These are phyloP conservation scores for Didymella pomorum DNA, from an alignment of 2,329 filamentous ascomycete species.

Conservation along the genomic window DNA sequence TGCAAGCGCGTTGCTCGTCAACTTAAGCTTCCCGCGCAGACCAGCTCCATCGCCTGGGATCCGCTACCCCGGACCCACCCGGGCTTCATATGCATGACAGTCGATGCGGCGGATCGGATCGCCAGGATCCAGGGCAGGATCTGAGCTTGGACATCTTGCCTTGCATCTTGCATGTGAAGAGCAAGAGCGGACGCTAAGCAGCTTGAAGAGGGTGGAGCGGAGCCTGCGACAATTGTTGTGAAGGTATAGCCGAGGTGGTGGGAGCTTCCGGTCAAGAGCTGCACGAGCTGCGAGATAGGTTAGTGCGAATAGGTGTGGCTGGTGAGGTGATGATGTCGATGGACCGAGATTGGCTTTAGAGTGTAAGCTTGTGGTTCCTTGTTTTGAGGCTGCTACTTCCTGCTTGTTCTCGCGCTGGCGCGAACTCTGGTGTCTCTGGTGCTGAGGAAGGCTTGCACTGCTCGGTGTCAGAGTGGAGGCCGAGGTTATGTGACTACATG, in stretches of 20 bases:
- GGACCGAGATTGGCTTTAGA: background rate
- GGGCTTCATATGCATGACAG: constrained; percentile 22
- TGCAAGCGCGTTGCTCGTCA: background rate
- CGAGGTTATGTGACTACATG: constrained; percentile 9
- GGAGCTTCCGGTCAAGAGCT: background rate
- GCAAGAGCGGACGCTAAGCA: background rate
- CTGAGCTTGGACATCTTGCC: constrained; percentile 2
- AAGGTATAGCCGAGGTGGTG: constrained; percentile 12
- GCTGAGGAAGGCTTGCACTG: background rate
- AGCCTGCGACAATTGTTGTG: background rate
- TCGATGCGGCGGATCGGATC: constrained; percentile 23
- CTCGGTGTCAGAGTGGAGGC: constrained; percentile 1
- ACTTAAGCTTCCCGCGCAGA: background rate
- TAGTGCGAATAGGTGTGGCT: constrained; percentile 7
- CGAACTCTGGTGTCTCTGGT: too few relatives aligned
- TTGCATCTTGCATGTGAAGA: background rate
- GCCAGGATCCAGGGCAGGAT: background rate
- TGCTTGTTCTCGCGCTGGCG: background rate
- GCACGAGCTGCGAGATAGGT: background rate
- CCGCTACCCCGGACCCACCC: constrained; percentile 28
- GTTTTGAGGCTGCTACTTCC: too few relatives aligned
- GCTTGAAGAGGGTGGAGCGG: constrained; percentile 1
- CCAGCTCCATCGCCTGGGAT: background rate
- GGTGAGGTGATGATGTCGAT: constrained; percentile 4
- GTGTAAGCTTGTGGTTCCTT: constrained; percentile 1